phyloP scores from a whole-genome alignment of 176 grass and related monocot genomes.

The Ananas comosus region DNA sequence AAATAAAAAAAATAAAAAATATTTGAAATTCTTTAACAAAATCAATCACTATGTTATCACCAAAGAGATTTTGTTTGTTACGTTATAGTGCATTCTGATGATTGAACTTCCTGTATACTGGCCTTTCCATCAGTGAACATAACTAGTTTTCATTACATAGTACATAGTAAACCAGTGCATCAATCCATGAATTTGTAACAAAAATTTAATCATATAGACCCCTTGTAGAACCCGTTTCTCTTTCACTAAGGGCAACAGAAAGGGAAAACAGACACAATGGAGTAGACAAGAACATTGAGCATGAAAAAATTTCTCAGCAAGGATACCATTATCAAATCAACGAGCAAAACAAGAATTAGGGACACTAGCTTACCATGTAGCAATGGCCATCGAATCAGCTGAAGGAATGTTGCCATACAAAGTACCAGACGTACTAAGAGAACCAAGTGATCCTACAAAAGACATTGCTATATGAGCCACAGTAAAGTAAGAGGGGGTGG shows the following conservation, averaged over 20 bases:
- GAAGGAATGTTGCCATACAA: conserved; percentile 16
- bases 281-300: not conserved
- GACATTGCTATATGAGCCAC: not conserved
- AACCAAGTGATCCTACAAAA: conserved; percentile 62
- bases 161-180: too few relatives aligned
- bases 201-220: too few relatives aligned
- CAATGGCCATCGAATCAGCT: conserved; percentile 3
- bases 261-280: not conserved
- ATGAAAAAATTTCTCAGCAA: too few relatives aligned
- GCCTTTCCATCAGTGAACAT: not conserved
- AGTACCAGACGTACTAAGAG: conserved; percentile 34
- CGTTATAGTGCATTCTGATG: too few relatives aligned
- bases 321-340: not conserved
- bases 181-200: too few relatives aligned
- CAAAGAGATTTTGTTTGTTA: too few relatives aligned
- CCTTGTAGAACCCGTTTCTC: too few relatives aligned
- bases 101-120: too few relatives aligned
- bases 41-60: too few relatives aligned
- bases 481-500: not conserved
- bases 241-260: too few relatives aligned
- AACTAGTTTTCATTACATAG: not conserved
- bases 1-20: too few relatives aligned
- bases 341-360: not conserved
- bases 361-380: conserved; percentile 45
- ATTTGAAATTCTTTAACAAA: too few relatives aligned